Conservation (phyloP, 1,284 basidiomycete genomes). For the Cutaneotrichosporon arboriforme region DNA sequence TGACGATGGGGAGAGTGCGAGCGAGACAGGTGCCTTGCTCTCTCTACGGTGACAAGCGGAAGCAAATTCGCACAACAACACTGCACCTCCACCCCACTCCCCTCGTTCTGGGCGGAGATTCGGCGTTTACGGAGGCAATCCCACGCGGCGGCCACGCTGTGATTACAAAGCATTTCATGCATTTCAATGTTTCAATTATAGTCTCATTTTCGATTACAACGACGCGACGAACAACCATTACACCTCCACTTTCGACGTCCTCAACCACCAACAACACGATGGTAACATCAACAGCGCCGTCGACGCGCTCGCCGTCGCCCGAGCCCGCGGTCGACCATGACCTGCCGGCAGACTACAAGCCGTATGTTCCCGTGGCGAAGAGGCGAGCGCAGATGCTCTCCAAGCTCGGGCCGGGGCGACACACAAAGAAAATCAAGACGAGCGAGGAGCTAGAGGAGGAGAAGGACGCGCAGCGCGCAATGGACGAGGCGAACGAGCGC, state of each 20-base stretch:
- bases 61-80: no score
- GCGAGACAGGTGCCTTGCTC: no score
- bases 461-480: slow-evolving; percentile 5
- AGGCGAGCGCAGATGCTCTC: slow-evolving; percentile 33
- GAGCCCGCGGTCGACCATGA: slow-evolving; percentile 51
- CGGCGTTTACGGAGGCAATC: slow-evolving; percentile 5
- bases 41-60: no score
- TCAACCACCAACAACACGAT: neutral
- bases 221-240: no score
- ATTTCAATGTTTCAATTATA: no score
- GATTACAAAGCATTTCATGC: no score
- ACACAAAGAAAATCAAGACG: slow-evolving; percentile 20
- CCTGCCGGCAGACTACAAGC: slow-evolving; percentile 26
- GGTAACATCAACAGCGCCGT: neutral
- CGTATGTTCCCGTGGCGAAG: slow-evolving; percentile 17
- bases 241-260: neutral
- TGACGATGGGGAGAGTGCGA: no score
- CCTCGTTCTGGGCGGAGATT: neutral
- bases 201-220: no score
- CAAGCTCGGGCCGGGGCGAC: slow-evolving; percentile 54
- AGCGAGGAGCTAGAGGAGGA: slow-evolving; percentile 9
- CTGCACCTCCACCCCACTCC: neutral
- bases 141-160: slow-evolving; percentile 4
- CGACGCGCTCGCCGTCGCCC: slow-evolving; percentile 3
- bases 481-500: slow-evolving; percentile 7